Percentiles rank a stretch among this genome's conserved stretches.
Evolutionary conservation across 1,284 basidiomycete genomes (phyloP).

Genomic region (Cutaneotrichosporon cavernicola): DNA sequence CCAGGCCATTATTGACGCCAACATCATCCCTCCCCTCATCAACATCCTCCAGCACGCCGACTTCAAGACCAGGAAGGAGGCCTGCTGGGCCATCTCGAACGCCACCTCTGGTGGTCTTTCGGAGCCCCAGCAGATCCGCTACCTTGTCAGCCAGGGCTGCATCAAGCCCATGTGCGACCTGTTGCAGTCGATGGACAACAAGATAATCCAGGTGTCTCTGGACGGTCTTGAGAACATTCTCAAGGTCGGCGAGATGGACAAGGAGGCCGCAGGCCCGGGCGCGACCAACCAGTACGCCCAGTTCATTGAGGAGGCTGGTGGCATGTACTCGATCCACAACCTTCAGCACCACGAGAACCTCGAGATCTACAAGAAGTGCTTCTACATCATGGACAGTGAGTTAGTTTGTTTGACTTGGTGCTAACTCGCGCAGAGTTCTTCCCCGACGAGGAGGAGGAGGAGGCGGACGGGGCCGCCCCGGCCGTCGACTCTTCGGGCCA

Average conservation of each 20-base stretch:
- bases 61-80: conserved; percentile 99
- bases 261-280: conserved; percentile 75
- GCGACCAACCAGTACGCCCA: conserved; percentile 90
- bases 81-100: conserved; percentile 99
- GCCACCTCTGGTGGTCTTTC: conserved; percentile 97
- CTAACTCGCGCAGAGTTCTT: conserved; percentile 41
- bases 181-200: conserved; percentile 98
- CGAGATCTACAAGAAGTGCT: conserved; percentile 99
- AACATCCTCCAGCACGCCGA: conserved; percentile 97
- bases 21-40: conserved; percentile 95
- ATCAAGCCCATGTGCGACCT: conserved; percentile 98
- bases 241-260: conserved; percentile 97
- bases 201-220: conserved; percentile 91
- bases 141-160: conserved; percentile 95
- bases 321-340: conserved; percentile 98
- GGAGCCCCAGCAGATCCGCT: conserved; percentile 95
- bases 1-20: conserved; percentile 69
- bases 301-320: conserved; percentile 95
- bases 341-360: conserved; percentile 99
- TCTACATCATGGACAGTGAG: conserved; percentile 93
- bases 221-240: conserved; percentile 98
- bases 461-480: conserved; percentile 66
- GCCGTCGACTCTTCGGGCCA: conserved; percentile 82
- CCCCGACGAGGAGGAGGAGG: conserved; percentile 56
- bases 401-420: conserved; percentile 5